Conservation (phyloP, 345 rosid species). For the Populus alba region DNA sequence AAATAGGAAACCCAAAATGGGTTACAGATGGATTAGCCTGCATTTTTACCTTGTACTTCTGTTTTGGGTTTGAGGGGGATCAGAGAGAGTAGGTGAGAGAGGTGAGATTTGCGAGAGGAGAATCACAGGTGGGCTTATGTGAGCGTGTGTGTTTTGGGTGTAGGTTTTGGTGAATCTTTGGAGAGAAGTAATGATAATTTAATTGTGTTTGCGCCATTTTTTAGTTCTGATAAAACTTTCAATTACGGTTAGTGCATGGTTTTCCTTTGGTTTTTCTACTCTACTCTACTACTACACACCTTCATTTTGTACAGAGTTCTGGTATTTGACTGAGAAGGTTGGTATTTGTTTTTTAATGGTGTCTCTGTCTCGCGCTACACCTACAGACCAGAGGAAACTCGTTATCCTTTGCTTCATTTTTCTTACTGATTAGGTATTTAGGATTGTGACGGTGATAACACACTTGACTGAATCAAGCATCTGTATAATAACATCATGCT, state of each 20-base stretch:
- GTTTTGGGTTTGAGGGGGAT: conserved; percentile 8
- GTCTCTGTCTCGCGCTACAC: not conserved
- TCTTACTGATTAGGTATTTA: not conserved
- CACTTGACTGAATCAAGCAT: not conserved
- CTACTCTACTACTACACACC: not conserved
- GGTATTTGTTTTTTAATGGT: not conserved
- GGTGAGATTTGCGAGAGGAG: conserved; percentile 32
- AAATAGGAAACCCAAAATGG: conserved; percentile 12
- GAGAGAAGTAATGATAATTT: conserved; percentile 23
- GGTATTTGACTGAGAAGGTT: not conserved
- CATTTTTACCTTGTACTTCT: conserved; percentile 15
- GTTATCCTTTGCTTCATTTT: too few species aligned
- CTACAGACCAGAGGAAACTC: not conserved
- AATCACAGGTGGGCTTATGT: conserved; percentile 25
- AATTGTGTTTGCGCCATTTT: not conserved
- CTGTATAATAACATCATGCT: not conserved
- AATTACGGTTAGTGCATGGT: conserved; percentile 3
- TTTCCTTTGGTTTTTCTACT: not conserved
- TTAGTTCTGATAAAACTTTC: not conserved
- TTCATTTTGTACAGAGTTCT: not conserved
- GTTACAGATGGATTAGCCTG: conserved; percentile 11
- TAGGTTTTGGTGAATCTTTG: conserved; percentile 37
- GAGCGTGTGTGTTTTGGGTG: conserved; percentile 8
- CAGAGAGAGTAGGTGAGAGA: conserved; percentile 9
- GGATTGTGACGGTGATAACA: not conserved